Percentiles rank a stretch among this genome's conserved stretches.
These are phyloP conservation scores for Naganishia friedmannii DNA, from an alignment of 768 basidiomycete species.

Conservation along the genomic window DNA sequence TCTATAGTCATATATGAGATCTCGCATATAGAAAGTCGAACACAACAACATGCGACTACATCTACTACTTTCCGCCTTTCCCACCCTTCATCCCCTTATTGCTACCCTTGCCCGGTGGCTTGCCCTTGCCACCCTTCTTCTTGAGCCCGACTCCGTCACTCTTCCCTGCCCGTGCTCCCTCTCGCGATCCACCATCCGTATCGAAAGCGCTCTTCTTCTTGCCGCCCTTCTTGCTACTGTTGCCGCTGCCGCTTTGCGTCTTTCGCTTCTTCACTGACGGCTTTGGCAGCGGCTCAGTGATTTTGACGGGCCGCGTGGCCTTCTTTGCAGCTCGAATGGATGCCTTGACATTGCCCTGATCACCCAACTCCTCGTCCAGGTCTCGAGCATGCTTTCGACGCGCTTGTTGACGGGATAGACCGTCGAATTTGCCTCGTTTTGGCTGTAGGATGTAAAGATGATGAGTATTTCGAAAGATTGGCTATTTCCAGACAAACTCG, in stretches of 20 bases:
- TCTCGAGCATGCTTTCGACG: slow-evolving; percentile 81
- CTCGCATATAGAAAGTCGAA: too few species aligned
- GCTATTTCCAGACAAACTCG: slow-evolving; percentile 21
- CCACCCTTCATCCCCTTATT: slow-evolving; percentile 27
- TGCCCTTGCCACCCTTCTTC: slow-evolving; percentile 30
- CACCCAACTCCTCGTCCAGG: slow-evolving; percentile 66
- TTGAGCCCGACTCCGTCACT: slow-evolving; percentile 34
- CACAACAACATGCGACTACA: too few species aligned
- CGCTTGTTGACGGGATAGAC: slow-evolving; percentile 81
- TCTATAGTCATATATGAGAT: too few species aligned
- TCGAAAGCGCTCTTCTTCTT: slow-evolving; percentile 34
- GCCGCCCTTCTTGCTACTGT: slow-evolving; percentile 16
- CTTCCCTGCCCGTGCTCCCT: slow-evolving; percentile 30
- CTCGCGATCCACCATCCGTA: slow-evolving; percentile 28
- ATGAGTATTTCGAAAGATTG: too few species aligned
- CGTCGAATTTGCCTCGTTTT: slow-evolving; percentile 55
- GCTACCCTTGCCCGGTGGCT: slow-evolving; percentile 30
- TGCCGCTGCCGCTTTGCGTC: not conserved
- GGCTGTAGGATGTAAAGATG: slow-evolving; percentile 19
- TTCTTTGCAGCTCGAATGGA: slow-evolving; percentile 88
- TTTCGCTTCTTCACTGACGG: slow-evolving; percentile 32
- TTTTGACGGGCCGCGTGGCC: slow-evolving; percentile 68
- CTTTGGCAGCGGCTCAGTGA: slow-evolving; percentile 59
- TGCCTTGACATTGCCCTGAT: slow-evolving; percentile 61
- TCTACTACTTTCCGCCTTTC: not conserved